Percentiles rank a stretch among this genome's conserved stretches.
These are phyloP conservation scores for Cytidiella melzeri DNA, from an alignment of 768 basidiomycete species.

Conservation along the genomic window DNA sequence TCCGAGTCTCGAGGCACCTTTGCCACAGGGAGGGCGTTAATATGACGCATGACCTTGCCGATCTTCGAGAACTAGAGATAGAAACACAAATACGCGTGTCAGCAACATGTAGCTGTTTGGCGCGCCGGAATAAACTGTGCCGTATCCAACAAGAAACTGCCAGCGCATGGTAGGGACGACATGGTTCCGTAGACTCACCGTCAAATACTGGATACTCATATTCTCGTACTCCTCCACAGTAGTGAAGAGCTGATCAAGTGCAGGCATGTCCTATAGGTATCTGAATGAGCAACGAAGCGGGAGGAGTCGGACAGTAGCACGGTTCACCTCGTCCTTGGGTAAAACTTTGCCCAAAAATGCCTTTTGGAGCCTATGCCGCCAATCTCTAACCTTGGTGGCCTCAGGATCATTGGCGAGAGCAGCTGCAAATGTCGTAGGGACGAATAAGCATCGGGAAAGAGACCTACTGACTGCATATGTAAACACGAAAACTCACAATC, in stretches of 20 bases:
- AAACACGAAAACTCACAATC: slow-evolving; percentile 41
- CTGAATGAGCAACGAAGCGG: slow-evolving; percentile 5
- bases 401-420: slow-evolving; percentile 51
- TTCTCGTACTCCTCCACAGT: slow-evolving; percentile 70
- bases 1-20: slow-evolving; percentile 61
- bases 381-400: slow-evolving; percentile 74
- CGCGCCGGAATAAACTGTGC: slow-evolving; percentile 5
- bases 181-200: slow-evolving; percentile 33
- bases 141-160: slow-evolving; percentile 12
- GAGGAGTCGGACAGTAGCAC: slow-evolving; percentile 6
- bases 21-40: slow-evolving; percentile 47
- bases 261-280: slow-evolving; percentile 64
- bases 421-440: slow-evolving; percentile 21
- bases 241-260: slow-evolving; percentile 63
- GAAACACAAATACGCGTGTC: background rate
- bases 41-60: slow-evolving; percentile 86
- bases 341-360: slow-evolving; percentile 65
- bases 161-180: slow-evolving; percentile 26
- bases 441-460: background rate
- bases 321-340: slow-evolving; percentile 59
- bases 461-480: slow-evolving; percentile 10
- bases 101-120: background rate
- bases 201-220: slow-evolving; percentile 73
- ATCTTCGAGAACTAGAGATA: slow-evolving; percentile 65
- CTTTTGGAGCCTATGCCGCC: slow-evolving; percentile 91